Conservation (phyloP, 805 yeast species). For the Debaryomyces maramus region DNA sequence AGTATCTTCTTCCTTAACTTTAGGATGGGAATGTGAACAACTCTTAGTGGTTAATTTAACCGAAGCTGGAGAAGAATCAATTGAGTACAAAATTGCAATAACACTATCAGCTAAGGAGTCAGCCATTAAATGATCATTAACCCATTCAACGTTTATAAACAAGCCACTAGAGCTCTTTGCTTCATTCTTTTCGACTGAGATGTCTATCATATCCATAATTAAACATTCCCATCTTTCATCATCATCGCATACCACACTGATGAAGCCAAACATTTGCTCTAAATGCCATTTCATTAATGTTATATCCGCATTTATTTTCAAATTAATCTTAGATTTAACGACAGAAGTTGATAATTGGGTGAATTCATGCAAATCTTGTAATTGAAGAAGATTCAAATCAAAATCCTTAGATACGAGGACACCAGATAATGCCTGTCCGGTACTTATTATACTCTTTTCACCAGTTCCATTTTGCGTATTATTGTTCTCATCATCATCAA, state of each 20-base stretch:
- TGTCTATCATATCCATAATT: slow-evolving; percentile 47
- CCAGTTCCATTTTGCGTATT: slow-evolving; percentile 10
- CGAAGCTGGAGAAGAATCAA: slow-evolving; percentile 93
- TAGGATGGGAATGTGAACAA: slow-evolving; percentile 44
- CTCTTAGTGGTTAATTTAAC: slow-evolving; percentile 76
- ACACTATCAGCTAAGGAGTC: slow-evolving; percentile 95
- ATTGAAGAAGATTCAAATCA: slow-evolving; percentile 76
- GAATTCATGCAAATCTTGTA: slow-evolving; percentile 85
- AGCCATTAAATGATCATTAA: slow-evolving; percentile 74
- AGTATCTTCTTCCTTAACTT: slow-evolving; percentile 22
- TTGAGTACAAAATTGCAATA: slow-evolving; percentile 84
- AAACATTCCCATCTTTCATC: slow-evolving; percentile 42
- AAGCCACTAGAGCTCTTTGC: slow-evolving; percentile 20
- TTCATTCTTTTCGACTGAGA: slow-evolving; percentile 40
- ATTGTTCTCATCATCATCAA: slow-evolving; percentile 3
- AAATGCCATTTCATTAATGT: slow-evolving; percentile 86
- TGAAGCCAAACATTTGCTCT: slow-evolving; percentile 90
- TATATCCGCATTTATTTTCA: slow-evolving; percentile 77
- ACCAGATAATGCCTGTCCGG: slow-evolving; percentile 60
- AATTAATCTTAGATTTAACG: slow-evolving; percentile 76
- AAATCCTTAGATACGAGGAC: slow-evolving; percentile 90
- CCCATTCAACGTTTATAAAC: slow-evolving; percentile 80
- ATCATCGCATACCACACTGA: slow-evolving; percentile 62
- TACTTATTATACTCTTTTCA: slow-evolving; percentile 12
- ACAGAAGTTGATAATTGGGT: slow-evolving; percentile 84